Evolutionary conservation across 1,139 yeast genomes (phyloP), one percentile per base, ranked within the genome.

Genomic region (Kodamaea suecica): DNA sequence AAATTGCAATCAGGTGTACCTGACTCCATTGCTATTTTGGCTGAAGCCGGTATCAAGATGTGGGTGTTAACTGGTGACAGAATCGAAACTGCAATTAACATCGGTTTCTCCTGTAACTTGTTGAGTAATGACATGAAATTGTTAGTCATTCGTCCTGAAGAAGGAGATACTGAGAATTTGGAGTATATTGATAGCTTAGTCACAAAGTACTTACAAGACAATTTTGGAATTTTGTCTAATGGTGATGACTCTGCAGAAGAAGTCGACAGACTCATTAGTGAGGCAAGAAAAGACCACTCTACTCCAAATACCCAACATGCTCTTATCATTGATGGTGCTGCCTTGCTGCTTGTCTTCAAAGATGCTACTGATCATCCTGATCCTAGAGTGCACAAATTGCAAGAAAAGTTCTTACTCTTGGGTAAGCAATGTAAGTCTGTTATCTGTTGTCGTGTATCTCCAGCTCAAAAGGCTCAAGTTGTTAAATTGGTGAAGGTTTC

Each of bases 31-130:
- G 83, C 88, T 8, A 63, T 84, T 31, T 72, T 92, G 38, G 86
- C 84, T 9, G 76, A 81, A 47, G 97, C 97, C 6, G 98, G 98
- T 52, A 84, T 92, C 47, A 92, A 92, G 59, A 68, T 92, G 37
- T 92, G 98, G 98, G 97, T 92, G 26, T 71, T 92, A 38, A 92
- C 98, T 12, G 98, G 98, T 60, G 98, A 92, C 61, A 85, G 90
- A 63, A 94, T 92, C 32, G 98, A 92, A 63, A 92, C 98, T 21
- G 98, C 98, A 7, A 92, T 92, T 54, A 92, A 92, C 55, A 92
- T 92, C 66, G 98, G 98, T 4, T 92, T 87, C 56, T 87, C 97
- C 9, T 92, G 97, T 70, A 92, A 92, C 52, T 67, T 92, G 45
- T 70, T 92, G 43, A 87, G 84, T 43, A 86, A 78, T 48, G 85